phyloP scores from a whole-genome alignment of 2,329 filamentous ascomycete species.

The Diaporthe capsici region DNA sequence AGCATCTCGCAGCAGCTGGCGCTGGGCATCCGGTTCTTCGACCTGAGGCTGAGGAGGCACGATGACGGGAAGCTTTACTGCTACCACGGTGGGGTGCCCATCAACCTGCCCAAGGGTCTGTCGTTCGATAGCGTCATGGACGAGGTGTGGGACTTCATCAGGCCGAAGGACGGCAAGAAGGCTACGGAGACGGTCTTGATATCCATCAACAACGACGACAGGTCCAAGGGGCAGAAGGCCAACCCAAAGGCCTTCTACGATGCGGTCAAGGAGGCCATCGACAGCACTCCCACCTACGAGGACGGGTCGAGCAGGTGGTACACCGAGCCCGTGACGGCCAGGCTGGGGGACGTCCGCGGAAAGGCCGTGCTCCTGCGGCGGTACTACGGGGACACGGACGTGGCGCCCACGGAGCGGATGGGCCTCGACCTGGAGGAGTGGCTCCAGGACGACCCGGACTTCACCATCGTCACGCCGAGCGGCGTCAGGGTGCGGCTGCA shows the following conservation, averaged over 20 bases:
- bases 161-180: conserved; percentile 53
- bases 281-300: conserved; percentile 51
- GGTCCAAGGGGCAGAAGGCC: conserved; percentile 71
- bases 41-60: conserved; percentile 67
- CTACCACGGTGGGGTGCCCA: conserved; percentile 79
- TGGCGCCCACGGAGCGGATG: conserved; percentile 49
- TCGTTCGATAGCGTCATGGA: conserved; percentile 74
- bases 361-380: conserved; percentile 78
- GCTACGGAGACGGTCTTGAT: conserved; percentile 77
- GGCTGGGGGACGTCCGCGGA: conserved; percentile 73
- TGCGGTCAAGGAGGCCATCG: conserved; percentile 69
- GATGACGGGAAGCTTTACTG: conserved; percentile 68
- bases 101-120: conserved; percentile 72
- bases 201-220: conserved; percentile 77
- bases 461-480: conserved; percentile 59
- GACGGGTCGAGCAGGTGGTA: conserved; percentile 67
- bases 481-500: conserved; percentile 57
- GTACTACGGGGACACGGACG: conserved; percentile 60
- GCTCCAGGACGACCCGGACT: conserved; percentile 76
- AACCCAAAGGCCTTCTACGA: conserved; percentile 54
- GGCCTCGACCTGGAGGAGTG: conserved; percentile 62
- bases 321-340: conserved; percentile 66
- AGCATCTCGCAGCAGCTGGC: conserved; percentile 74
- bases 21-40: conserved; percentile 80
- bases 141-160: conserved; percentile 72